Evolutionary conservation across 1,284 basidiomycete genomes (phyloP).

Genomic region (Leccinum pachyderme): DNA sequence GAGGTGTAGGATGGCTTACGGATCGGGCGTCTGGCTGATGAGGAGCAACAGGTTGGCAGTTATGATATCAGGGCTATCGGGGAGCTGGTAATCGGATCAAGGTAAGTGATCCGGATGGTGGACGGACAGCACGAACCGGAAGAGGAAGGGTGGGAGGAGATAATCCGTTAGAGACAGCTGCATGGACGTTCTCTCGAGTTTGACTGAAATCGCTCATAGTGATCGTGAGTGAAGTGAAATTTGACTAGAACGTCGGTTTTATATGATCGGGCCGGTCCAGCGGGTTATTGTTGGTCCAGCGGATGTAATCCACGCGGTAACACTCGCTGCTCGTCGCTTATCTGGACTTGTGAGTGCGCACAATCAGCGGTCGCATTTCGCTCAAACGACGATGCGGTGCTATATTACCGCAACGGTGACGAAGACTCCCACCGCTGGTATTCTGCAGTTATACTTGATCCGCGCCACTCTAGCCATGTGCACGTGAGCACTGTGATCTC

Average conservation of each 20-base stretch:
- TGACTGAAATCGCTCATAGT: constrained; percentile 16
- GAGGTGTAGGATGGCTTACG: neutral
- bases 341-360: neutral
- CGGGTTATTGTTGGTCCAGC: neutral
- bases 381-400: neutral
- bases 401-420: neutral
- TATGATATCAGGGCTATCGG: constrained; percentile 52
- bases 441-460: too few species aligned
- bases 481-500: too few species aligned
- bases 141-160: constrained; percentile 31
- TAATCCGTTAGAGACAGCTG: constrained; percentile 35
- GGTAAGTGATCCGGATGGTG: neutral
- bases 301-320: neutral
- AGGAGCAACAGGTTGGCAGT: constrained; percentile 55
- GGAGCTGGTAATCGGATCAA: constrained; percentile 36
- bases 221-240: neutral
- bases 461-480: neutral
- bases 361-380: neutral
- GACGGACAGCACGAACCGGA: constrained; percentile 24
- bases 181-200: constrained; percentile 10
- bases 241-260: neutral
- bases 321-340: neutral
- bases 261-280: neutral
- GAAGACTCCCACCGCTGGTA: neutral
- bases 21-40: constrained; percentile 17